Percentiles rank a stretch among this genome's conserved stretches.
Evolutionary conservation across 371 early-diverging fungal genomes (phyloP).

Genomic region (Lichtheimia corymbifera): DNA sequence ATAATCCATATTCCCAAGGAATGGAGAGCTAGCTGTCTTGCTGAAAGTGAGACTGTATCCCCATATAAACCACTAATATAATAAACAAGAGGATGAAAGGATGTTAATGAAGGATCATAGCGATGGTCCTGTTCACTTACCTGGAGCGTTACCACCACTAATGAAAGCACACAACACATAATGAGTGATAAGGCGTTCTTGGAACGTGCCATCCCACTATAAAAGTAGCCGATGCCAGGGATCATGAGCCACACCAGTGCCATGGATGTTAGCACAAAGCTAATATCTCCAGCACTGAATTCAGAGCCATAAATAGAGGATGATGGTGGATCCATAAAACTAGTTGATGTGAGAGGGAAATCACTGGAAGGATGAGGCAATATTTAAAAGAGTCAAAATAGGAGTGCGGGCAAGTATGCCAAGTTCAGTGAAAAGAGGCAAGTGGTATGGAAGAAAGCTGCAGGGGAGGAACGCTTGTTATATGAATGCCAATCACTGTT

Average conservation of each 20-base stretch:
- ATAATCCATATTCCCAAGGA: slow-evolving; percentile 83
- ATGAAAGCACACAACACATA: slow-evolving; percentile 66
- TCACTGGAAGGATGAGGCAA: too few species aligned
- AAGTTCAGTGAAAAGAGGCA: too few species aligned
- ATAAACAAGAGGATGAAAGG: slow-evolving; percentile 1
- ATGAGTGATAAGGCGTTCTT: slow-evolving; percentile 81
- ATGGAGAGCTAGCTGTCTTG: slow-evolving; percentile 47
- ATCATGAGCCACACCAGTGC: slow-evolving; percentile 87
- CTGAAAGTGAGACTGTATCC: slow-evolving; percentile 92
- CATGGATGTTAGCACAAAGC: slow-evolving; percentile 69
- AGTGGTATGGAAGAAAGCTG: too few species aligned
- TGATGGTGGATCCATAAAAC: neutral
- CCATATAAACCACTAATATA: slow-evolving; percentile 78
- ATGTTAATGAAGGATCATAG: neutral
- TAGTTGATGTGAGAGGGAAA: slow-evolving; percentile 1
- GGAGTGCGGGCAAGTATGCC: too few species aligned
- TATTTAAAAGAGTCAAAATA: too few species aligned
- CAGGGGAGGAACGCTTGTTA: too few species aligned
- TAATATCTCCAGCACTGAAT: slow-evolving; percentile 60
- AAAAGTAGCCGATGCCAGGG: slow-evolving; percentile 88
- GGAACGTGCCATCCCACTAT: slow-evolving; percentile 85
- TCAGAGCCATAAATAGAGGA: slow-evolving; percentile 10
- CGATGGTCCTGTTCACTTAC: slow-evolving; percentile 9
- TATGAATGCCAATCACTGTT: too few species aligned
- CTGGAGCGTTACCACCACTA: slow-evolving; percentile 68